Percentiles rank a stretch among this genome's conserved stretches.
phyloP scores from a whole-genome alignment of 2,329 filamentous ascomycete genomes.

The Epichloe uncinata region DNA sequence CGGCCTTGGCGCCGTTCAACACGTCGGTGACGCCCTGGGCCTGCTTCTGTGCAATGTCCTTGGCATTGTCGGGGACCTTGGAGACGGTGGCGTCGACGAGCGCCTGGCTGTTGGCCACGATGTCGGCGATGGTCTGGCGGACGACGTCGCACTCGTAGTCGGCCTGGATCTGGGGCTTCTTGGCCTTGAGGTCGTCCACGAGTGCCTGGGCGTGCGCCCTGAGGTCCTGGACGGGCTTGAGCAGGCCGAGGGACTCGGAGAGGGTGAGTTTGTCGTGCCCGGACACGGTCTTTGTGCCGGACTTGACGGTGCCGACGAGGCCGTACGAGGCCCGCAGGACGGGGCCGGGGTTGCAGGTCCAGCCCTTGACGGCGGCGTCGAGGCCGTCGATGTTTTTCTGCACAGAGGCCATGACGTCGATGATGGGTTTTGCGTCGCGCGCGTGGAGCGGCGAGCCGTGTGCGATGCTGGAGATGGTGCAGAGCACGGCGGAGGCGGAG shows the following conservation, averaged over 20 bases:
- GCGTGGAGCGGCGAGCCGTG: neutral
- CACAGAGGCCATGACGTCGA: neutral
- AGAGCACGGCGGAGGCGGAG: neutral
- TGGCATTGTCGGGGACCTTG: neutral
- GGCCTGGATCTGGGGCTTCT: neutral
- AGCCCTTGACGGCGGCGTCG: neutral
- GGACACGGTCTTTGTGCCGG: neutral
- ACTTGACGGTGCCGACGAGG: neutral
- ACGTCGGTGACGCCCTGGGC: neutral
- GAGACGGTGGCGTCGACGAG: neutral
- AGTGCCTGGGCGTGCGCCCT: neutral
- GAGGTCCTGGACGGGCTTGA: neutral
- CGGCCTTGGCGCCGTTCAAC: neutral
- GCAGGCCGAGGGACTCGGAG: neutral
- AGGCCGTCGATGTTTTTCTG: neutral
- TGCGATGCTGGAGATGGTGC: neutral
- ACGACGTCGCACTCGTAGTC: neutral
- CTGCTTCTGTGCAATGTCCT: neutral
- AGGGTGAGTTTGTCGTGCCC: neutral
- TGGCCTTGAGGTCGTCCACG: neutral
- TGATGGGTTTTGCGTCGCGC: neutral
- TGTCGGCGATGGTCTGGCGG: neutral
- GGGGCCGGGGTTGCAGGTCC: neutral
- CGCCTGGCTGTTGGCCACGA: neutral
- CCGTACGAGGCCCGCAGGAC: neutral